Percentiles rank a stretch among this genome's conserved stretches.
Evolutionary conservation across 2,329 filamentous ascomycete species (phyloP).

Genomic region (Penicillium vulpinum): DNA sequence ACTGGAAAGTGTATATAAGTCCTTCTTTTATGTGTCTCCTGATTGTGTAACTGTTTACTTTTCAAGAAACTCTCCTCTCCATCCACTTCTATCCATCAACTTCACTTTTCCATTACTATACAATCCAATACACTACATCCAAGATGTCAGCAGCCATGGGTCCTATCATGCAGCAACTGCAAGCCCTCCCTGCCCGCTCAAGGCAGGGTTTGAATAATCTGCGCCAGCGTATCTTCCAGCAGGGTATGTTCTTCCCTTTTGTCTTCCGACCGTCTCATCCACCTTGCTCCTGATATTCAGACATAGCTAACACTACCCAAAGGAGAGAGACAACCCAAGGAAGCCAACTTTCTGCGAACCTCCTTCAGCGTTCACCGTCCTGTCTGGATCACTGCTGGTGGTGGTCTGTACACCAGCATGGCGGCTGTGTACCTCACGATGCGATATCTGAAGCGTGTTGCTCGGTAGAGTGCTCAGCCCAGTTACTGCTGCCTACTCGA

Average conservation of each 20-base stretch:
- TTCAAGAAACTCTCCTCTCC: background rate
- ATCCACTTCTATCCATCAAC: constrained; percentile 1
- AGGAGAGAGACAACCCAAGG: constrained; percentile 31
- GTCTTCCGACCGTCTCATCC: background rate
- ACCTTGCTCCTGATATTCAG: background rate
- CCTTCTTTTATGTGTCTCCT: background rate
- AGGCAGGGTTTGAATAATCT: constrained; percentile 27
- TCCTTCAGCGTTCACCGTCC: constrained; percentile 35
- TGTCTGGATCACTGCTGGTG: constrained; percentile 35
- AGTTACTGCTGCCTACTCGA: background rate
- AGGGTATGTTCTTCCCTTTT: constrained; percentile 18
- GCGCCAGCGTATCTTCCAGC: constrained; percentile 27
- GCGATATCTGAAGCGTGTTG: constrained; percentile 29
- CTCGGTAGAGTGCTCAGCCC: constrained; percentile 8
- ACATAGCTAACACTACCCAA: constrained; percentile 8
- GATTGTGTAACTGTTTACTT: background rate
- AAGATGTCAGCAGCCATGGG: constrained; percentile 27
- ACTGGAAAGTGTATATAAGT: constrained; percentile 20
- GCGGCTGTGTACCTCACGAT: constrained; percentile 35
- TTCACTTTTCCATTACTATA: background rate
- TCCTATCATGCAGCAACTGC: constrained; percentile 22
- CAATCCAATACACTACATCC: background rate
- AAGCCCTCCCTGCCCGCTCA: constrained; percentile 24
- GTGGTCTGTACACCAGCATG: constrained; percentile 34
- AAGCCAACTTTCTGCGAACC: constrained; percentile 29